A percentile compares a stretch with the other conserved stretches of the same genome.
phyloP scores from a whole-genome alignment of 106 monocot species.

The Apostasia shenzhenica region DNA sequence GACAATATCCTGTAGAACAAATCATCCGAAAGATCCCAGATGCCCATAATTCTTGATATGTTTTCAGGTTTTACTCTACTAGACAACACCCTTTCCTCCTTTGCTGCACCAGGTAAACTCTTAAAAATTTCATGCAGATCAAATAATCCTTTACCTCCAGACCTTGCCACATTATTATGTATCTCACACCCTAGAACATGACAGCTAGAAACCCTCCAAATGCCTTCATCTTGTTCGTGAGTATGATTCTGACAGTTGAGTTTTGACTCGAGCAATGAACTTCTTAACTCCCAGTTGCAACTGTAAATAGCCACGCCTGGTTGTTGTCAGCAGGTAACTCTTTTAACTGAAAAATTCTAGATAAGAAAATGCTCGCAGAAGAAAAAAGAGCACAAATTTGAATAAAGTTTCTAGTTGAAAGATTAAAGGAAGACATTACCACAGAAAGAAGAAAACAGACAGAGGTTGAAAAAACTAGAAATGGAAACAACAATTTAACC shows the following conservation, averaged over 20 bases:
- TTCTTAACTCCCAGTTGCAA: conserved; percentile 73
- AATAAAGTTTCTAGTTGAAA: too few species aligned
- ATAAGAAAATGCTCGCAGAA: not conserved
- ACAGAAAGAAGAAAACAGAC: too few species aligned
- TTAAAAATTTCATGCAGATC: conserved; percentile 92
- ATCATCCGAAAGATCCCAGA: conserved; percentile 87
- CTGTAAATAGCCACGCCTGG: conserved; percentile 27
- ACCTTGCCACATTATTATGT: conserved; percentile 23
- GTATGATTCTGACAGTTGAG: conserved; percentile 3
- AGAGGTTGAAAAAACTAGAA: too few species aligned
- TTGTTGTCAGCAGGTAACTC: not conserved
- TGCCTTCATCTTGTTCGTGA: conserved; percentile 30
- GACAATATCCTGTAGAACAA: conserved; percentile 46
- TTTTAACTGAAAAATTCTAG: not conserved
- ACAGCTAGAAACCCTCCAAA: conserved; percentile 59
- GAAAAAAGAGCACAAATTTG: not conserved
- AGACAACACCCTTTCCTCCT: conserved; percentile 23
- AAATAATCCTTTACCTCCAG: conserved; percentile 33
- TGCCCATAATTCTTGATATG: conserved; percentile 26
- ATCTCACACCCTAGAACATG: conserved; percentile 63
- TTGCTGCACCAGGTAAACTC: conserved; percentile 50
- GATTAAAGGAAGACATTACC: too few species aligned
- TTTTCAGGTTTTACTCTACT: conserved; percentile 52
- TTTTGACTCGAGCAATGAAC: conserved; percentile 32
- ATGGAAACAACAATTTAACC: too few species aligned